phyloP scores from a whole-genome alignment of 305 asterid genomes.

The Solanum aculeatissimum region DNA sequence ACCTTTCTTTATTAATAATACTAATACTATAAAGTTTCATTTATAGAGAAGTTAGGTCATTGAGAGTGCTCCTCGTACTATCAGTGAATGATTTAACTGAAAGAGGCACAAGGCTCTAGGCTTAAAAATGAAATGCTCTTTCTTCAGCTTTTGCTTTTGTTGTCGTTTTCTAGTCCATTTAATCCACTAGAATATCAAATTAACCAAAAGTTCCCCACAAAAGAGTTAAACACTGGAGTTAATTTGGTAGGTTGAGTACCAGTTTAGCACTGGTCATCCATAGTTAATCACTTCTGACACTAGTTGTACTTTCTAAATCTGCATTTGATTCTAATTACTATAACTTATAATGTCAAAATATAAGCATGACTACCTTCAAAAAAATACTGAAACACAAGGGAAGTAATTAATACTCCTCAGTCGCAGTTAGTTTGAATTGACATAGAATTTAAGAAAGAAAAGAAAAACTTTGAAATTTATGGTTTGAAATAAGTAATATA shows the following conservation, averaged over 20 bases:
- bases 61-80: neutral
- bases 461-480: too few species aligned
- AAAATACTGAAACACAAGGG: neutral
- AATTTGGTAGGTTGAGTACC: neutral
- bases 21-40: neutral
- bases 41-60: neutral
- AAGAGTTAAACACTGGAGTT: neutral
- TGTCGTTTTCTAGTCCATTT: neutral
- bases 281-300: neutral
- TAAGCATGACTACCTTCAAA: neutral
- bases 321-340: neutral
- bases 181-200: neutral
- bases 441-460: too few species aligned
- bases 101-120: constrained; percentile 24
- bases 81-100: neutral
- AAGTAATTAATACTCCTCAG: neutral
- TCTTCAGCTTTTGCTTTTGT: neutral
- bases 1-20: neutral
- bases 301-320: neutral
- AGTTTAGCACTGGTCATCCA: neutral
- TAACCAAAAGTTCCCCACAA: neutral
- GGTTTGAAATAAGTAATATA: too few species aligned
- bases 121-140: neutral
- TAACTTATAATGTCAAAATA: neutral
- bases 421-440: too few species aligned